Percentiles rank a stretch among this genome's conserved stretches.
phyloP scores from a whole-genome alignment of 2,329 filamentous ascomycete species.

The Fusarium sp. region DNA sequence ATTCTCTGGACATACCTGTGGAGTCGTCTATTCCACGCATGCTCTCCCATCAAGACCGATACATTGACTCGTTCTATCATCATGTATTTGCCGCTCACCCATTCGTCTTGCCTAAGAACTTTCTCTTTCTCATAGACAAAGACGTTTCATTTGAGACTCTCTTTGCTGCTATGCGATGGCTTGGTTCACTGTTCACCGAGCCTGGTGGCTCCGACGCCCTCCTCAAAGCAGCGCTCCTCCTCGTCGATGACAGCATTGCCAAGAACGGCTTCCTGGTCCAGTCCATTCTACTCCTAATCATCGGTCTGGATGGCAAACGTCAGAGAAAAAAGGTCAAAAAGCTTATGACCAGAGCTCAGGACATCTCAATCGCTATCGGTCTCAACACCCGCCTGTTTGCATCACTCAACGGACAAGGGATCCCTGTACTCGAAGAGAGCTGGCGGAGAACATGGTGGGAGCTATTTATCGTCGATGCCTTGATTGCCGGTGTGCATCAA shows the following conservation, averaged over 20 bases:
- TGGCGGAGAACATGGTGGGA: slow-evolving; percentile 94
- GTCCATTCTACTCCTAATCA: slow-evolving; percentile 81
- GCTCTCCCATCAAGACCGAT: slow-evolving; percentile 63
- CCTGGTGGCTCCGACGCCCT: slow-evolving; percentile 62
- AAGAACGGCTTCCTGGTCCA: slow-evolving; percentile 79
- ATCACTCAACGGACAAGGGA: slow-evolving; percentile 71
- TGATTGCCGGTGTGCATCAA: slow-evolving; percentile 85
- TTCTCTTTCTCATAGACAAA: slow-evolving; percentile 64
- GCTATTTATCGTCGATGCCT: slow-evolving; percentile 81
- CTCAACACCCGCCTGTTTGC: slow-evolving; percentile 81
- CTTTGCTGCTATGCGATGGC: slow-evolving; percentile 68
- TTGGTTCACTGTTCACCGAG: slow-evolving; percentile 70
- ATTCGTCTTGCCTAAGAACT: slow-evolving; percentile 68
- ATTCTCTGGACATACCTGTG: slow-evolving; percentile 30
- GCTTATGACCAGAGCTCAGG: slow-evolving; percentile 77
- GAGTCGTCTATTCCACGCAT: slow-evolving; percentile 17
- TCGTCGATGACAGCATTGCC: slow-evolving; percentile 62
- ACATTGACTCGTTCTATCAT: slow-evolving; percentile 71
- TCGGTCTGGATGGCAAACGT: slow-evolving; percentile 83
- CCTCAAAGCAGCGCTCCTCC: slow-evolving; percentile 70
- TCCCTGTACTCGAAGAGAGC: slow-evolving; percentile 82
- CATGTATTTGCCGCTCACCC: slow-evolving; percentile 72
- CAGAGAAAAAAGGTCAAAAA: slow-evolving; percentile 78
- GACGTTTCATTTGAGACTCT: slow-evolving; percentile 65
- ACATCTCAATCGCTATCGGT: slow-evolving; percentile 80